A percentile compares a stretch with the other conserved stretches of the same genome.
Evolutionary conservation across 345 rosid species (phyloP).

Genomic region (Cardamine resedifolia): DNA sequence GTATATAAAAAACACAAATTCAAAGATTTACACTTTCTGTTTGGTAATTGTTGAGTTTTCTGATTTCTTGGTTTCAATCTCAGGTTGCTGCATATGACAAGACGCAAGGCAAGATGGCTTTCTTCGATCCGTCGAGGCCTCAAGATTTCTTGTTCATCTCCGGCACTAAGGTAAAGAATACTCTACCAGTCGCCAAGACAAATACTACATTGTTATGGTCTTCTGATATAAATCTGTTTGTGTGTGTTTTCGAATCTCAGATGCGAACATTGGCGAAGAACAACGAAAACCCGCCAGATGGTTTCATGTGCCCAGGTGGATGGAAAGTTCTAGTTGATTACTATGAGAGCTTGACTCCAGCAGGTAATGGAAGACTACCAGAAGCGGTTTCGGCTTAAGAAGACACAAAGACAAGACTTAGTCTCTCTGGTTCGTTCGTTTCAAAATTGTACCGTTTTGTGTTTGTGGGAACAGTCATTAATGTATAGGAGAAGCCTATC

Average conservation of each 20-base stretch:
- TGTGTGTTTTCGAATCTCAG: slow-evolving; percentile 33
- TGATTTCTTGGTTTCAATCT: not conserved
- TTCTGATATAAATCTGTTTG: not conserved
- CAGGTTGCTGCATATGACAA: slow-evolving; percentile 96
- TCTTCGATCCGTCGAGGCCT: slow-evolving; percentile 90
- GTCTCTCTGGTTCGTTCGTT: slow-evolving; percentile 13
- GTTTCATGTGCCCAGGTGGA: slow-evolving; percentile 97
- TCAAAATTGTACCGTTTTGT: slow-evolving; percentile 14
- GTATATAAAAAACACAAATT: slow-evolving; percentile 39
- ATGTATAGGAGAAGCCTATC: slow-evolving; percentile 31
- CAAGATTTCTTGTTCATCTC: slow-evolving; percentile 94
- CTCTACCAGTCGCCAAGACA: not conserved
- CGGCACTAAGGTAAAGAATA: slow-evolving; percentile 76
- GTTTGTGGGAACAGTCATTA: slow-evolving; percentile 28
- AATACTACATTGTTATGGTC: not conserved
- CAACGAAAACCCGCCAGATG: slow-evolving; percentile 91
- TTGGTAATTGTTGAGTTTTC: not conserved
- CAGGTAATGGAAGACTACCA: slow-evolving; percentile 50
- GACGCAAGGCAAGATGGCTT: slow-evolving; percentile 96
- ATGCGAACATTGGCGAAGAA: slow-evolving; percentile 92
- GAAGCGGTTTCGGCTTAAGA: slow-evolving; percentile 68
- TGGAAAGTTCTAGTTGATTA: slow-evolving; percentile 92
- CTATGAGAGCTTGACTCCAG: slow-evolving; percentile 66
- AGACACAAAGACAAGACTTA: slow-evolving; percentile 10
- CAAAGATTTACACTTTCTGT: not conserved